Percentiles rank a stretch among this genome's conserved stretches.
Conservation (phyloP, 257 asterid genomes). For the Rhazya stricta region DNA sequence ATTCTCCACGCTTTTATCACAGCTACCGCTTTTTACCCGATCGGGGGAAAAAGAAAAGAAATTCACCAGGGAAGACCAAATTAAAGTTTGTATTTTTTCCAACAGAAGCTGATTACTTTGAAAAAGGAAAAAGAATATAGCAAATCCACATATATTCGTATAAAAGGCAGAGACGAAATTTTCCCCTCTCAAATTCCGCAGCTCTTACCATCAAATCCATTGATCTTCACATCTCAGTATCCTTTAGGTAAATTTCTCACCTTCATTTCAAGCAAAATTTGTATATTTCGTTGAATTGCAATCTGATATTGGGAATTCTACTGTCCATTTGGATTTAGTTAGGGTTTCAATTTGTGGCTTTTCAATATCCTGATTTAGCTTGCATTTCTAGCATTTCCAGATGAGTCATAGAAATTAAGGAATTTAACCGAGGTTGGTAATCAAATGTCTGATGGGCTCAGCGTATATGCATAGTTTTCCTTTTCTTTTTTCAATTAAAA, state of each 20-base stretch:
- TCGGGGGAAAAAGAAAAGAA: too few species aligned
- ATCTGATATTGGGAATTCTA: conserved; percentile 5
- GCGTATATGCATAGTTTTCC: not conserved
- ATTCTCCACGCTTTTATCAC: too few species aligned
- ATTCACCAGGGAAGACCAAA: too few species aligned
- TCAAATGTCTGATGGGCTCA: not conserved
- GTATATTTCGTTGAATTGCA: not conserved
- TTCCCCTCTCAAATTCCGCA: conserved; percentile 10
- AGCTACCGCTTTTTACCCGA: too few species aligned
- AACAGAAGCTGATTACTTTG: not conserved
- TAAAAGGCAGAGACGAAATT: not conserved
- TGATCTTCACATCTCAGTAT: conserved; percentile 3
- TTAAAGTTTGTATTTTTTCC: not conserved
- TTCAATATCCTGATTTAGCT: not conserved
- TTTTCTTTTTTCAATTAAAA: not conserved
- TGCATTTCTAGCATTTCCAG: not conserved
- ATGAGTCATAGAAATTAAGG: not conserved
- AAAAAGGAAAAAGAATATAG: not conserved
- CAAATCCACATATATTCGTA: not conserved
- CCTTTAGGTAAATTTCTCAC: conserved; percentile 2
- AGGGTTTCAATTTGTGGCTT: conserved; percentile 25
- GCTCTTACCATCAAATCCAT: not conserved
- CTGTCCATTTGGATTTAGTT: not conserved
- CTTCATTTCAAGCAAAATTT: not conserved
- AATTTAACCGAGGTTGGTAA: not conserved